Evolutionary conservation across 2,329 filamentous ascomycete genomes (phyloP), one percentile per base, ranked within the genome.

Genomic region (Arachnomyces sp.): DNA sequence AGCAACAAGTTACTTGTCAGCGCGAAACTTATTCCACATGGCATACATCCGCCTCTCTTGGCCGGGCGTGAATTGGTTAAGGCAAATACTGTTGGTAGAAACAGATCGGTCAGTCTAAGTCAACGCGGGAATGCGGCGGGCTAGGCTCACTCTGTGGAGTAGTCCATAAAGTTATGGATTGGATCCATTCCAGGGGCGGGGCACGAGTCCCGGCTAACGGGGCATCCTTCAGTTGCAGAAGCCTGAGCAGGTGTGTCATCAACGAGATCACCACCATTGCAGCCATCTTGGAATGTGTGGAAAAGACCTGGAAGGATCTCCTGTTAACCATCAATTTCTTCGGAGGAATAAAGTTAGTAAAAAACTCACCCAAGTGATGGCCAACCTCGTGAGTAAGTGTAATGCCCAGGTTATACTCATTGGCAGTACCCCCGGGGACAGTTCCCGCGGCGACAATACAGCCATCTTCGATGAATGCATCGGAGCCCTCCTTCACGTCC

Each of bases 131-230:
- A n/a, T n/a, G n/a, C n/a, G n/a, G n/a, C n/a, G n/a, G n/a, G n/a
- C n/a, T n/a, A n/a, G n/a, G 40, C 47, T 49, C 46, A 40, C 49
- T 53, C 52, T 32, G 43, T 36, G 9, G 50, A 51, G 43, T 60
- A 60, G 45, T 59, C 54, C 57, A 61, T 61, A 48, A 49, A 58
- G 45, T 61, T 60, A 30, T 54, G 52, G 31, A 60, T 52, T 1
- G 56, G 55, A 39, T 61, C 58, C 17, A 49, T 12, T 2, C 57
- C 58, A 25, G 5, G 5, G 34, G 42, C 43, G 38, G 52, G 48
- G 48, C 58, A 61, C 8, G 51, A 50, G 25, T 60, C 56, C 13
- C 52, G 46, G 16, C 47, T 47, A 3, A 14, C 39, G 7, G 49
- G 48, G 43, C 59, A 61, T 7, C 53, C 57, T 13, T 38, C 44